These are phyloP conservation scores for Ormosia emarginata DNA, from an alignment of 306 rosid genomes.

Conservation along the genomic window DNA sequence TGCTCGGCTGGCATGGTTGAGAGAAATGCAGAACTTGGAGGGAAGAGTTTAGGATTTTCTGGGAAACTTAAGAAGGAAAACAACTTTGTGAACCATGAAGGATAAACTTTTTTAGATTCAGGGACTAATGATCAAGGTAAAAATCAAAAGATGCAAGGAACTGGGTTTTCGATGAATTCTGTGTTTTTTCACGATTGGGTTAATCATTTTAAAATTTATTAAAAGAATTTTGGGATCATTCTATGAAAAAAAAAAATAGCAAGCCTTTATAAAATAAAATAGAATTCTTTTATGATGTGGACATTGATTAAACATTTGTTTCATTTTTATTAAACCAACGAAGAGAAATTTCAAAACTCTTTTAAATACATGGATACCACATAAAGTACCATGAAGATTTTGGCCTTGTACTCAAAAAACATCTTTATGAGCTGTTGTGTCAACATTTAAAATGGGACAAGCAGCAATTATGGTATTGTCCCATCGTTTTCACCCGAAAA, in stretches of 20 bases:
- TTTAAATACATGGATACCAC: no score
- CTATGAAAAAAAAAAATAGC: no score
- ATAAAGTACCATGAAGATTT: no score
- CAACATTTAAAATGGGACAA: not conserved
- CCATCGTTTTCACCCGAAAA: not conserved
- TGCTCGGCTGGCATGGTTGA: constrained; percentile 60
- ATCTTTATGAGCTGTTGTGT: not conserved
- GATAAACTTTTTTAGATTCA: constrained; percentile 24
- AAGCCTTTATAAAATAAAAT: no score
- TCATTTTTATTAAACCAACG: no score
- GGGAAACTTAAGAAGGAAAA: constrained; percentile 42
- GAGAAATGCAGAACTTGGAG: constrained; percentile 29
- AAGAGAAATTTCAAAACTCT: no score
- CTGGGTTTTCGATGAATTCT: constrained; percentile 32
- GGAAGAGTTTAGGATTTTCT: constrained; percentile 37
- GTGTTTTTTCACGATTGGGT: no score
- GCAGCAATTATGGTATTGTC: not conserved
- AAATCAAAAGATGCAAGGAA: constrained; percentile 27
- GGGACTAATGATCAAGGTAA: constrained; percentile 28
- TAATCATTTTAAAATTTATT: no score
- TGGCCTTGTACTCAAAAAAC: not conserved
- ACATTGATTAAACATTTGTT: no score
- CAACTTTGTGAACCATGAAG: constrained; percentile 25
- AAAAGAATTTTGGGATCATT: no score
- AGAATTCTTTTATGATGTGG: no score